Base-by-base conservation (phyloP, 176 grass and related monocot genomes). In the Bothriochloa decipiens region DNA sequence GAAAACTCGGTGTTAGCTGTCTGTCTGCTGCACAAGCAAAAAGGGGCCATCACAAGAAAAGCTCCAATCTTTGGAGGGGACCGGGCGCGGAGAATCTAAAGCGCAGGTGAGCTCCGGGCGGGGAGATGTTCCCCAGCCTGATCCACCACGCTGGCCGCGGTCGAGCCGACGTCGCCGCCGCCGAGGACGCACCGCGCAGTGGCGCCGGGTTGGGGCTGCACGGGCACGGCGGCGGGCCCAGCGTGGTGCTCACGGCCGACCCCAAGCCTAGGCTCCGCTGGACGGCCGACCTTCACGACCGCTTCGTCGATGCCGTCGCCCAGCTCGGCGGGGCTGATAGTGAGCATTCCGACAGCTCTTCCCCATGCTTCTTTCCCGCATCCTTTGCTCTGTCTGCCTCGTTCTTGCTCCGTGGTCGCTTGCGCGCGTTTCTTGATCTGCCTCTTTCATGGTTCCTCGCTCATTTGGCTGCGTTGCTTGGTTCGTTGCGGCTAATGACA, bases 301-400 rank as follows among this genome's bases (percentile, higher is more conserved):
- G 93, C 68, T 95, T 95, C 85, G 93, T 92, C 79, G 93, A 95
- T 75, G 93, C 90, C 36, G 90, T 95, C 66, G 57, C 90, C 73
- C 90, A 92, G 90, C 93, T 95, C 64, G 93, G 93, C 40, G 93
- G 90, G 20, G 88, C 92, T 11, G 93, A 95, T 80, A 95, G 93
- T 95, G 61, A 70, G 93, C 83, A 37, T 70, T 70, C 6, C 37
- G 20, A 14, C 68, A 42, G 22, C 37, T 42, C 68, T 70, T 70
- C 73, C 39, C 22, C 39, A 25, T 25, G 22, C 65, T 39, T 20
- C 39, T 25, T 42, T 23, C 39, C 20, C 22, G 20, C 67, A 12
- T 70, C 67, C 68, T 69, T 52, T 15, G 6, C 63, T 10, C 17
- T 66, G 58, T 41, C 41, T 29, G 23, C 3, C 40, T 49, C 61